A percentile compares a stretch with the other conserved stretches of the same genome.
Evolutionary conservation across 2,329 filamentous ascomycete genomes (phyloP).

Genomic region (Thelonectria blattea): DNA sequence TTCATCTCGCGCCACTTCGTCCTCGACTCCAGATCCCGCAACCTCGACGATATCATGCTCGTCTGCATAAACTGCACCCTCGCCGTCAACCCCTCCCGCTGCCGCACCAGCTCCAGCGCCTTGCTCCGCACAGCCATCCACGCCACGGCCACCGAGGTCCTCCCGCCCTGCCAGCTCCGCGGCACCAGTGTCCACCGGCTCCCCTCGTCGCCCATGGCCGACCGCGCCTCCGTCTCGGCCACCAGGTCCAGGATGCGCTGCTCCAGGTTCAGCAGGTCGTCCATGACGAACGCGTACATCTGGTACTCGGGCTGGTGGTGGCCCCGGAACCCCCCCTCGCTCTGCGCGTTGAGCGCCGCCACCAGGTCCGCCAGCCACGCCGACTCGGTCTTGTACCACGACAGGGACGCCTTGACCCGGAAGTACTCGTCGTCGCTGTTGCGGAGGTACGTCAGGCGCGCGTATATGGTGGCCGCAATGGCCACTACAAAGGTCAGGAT

Average conservation of each 20-base stretch:
- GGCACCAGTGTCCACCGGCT: constrained; percentile 47
- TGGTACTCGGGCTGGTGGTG: constrained; percentile 48
- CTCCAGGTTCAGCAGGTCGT: constrained; percentile 52
- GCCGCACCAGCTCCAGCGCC: constrained; percentile 52
- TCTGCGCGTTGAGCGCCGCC: constrained; percentile 37
- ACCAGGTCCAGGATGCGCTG: constrained; percentile 53
- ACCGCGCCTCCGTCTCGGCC: constrained; percentile 48
- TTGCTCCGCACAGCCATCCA: constrained; percentile 53
- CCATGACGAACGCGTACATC: constrained; percentile 56
- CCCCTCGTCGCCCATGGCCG: constrained; percentile 29
- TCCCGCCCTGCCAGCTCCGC: constrained; percentile 46
- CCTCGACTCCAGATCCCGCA: constrained; percentile 45
- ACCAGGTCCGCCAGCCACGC: constrained; percentile 53
- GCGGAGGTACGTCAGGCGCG: constrained; percentile 51
- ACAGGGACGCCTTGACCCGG: constrained; percentile 52
- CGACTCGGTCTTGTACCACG: constrained; percentile 57
- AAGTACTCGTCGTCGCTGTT: constrained; percentile 56
- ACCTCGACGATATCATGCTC: constrained; percentile 53
- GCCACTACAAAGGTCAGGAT: constrained; percentile 57
- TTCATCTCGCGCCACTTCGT: constrained; percentile 40
- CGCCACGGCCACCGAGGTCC: constrained; percentile 48
- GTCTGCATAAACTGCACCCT: constrained; percentile 56
- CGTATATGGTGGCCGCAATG: constrained; percentile 51
- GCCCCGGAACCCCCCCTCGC: constrained; percentile 30
- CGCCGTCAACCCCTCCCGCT: constrained; percentile 52